phyloP scores from a whole-genome alignment of 2,329 filamentous ascomycete genomes.

The Cytospora piceicola region DNA sequence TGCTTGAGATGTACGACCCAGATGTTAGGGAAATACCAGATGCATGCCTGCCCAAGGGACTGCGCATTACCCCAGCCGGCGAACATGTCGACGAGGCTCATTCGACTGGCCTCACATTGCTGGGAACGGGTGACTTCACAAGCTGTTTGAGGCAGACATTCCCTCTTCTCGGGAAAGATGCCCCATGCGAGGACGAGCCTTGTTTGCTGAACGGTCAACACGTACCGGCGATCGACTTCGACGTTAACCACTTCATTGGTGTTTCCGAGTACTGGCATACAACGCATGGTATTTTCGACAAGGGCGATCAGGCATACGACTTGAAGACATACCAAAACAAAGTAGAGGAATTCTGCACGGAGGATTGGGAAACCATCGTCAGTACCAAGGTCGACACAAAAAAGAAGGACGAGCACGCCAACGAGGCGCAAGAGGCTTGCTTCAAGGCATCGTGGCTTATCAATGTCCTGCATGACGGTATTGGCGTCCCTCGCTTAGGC shows the following conservation, averaged over 20 bases:
- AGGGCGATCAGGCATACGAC: slow-evolving; percentile 83
- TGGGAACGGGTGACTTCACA: slow-evolving; percentile 86
- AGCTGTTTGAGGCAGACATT: slow-evolving; percentile 83
- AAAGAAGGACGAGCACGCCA: slow-evolving; percentile 76
- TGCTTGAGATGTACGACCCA: slow-evolving; percentile 68
- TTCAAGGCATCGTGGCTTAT: slow-evolving; percentile 99
- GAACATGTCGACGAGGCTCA: slow-evolving; percentile 49
- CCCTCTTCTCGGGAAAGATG: slow-evolving; percentile 87
- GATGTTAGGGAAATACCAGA: slow-evolving; percentile 75
- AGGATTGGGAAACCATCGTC: slow-evolving; percentile 76
- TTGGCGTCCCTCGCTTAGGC: slow-evolving; percentile 85
- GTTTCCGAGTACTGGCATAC: slow-evolving; percentile 99
- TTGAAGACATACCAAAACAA: slow-evolving; percentile 85
- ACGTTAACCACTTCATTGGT: slow-evolving; percentile 95
- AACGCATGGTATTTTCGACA: slow-evolving; percentile 89
- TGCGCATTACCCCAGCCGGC: slow-evolving; percentile 76
- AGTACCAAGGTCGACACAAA: slow-evolving; percentile 64
- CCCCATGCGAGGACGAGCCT: slow-evolving; percentile 78
- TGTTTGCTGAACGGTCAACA: slow-evolving; percentile 91
- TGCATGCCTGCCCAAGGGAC: slow-evolving; percentile 82
- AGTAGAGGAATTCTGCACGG: slow-evolving; percentile 82
- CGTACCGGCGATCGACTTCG: slow-evolving; percentile 93
- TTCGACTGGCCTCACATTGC: slow-evolving; percentile 53
- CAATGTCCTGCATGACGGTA: slow-evolving; percentile 93
- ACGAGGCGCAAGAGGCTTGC: slow-evolving; percentile 83